These are phyloP conservation scores for Jaenimonas drosophilae DNA, from an alignment of 208 protist genomes.

Conservation along the genomic window DNA sequence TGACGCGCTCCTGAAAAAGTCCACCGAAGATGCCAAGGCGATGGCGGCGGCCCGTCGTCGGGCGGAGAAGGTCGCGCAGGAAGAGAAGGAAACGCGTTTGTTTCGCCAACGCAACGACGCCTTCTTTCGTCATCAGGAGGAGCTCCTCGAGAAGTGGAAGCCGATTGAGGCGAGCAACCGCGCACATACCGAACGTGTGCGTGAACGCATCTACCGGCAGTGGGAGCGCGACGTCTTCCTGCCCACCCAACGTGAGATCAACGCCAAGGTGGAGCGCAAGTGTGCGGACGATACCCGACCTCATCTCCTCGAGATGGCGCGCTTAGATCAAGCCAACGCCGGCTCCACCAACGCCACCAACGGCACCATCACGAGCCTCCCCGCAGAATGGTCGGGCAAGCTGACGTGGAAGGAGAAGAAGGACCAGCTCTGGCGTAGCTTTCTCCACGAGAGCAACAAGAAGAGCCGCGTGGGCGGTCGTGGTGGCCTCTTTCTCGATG, in stretches of 20 bases:
- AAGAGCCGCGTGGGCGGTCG: slow-evolving; percentile 1
- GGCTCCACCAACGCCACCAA: neutral
- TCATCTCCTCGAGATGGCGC: slow-evolving; percentile 1
- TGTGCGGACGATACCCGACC: neutral
- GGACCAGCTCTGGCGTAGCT: slow-evolving; percentile 7
- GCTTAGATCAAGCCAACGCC: neutral
- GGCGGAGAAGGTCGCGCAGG: neutral
- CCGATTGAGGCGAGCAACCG: neutral
- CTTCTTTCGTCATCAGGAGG: slow-evolving; percentile 8
- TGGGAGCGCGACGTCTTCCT: slow-evolving; percentile 16
- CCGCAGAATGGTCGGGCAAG: too few relatives aligned
- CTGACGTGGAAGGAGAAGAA: slow-evolving; percentile 2
- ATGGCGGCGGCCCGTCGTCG: slow-evolving; percentile 2
- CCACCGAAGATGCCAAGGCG: slow-evolving; percentile 4
- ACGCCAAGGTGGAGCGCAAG: slow-evolving; percentile 7
- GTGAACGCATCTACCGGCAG: slow-evolving; percentile 4
- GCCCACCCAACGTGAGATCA: slow-evolving; percentile 12
- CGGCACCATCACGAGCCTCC: neutral
- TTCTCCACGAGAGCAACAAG: slow-evolving; percentile 8
- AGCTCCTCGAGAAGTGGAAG: slow-evolving; percentile 5
- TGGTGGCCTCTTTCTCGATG: slow-evolving; percentile 10
- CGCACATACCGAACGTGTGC: slow-evolving; percentile 4
- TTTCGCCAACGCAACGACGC: slow-evolving; percentile 5
- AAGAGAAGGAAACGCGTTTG: slow-evolving; percentile 4
- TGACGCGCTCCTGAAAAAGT: slow-evolving; percentile 1